Conservation (phyloP, 345 rosid species). For the Conringia planisiliqua region DNA sequence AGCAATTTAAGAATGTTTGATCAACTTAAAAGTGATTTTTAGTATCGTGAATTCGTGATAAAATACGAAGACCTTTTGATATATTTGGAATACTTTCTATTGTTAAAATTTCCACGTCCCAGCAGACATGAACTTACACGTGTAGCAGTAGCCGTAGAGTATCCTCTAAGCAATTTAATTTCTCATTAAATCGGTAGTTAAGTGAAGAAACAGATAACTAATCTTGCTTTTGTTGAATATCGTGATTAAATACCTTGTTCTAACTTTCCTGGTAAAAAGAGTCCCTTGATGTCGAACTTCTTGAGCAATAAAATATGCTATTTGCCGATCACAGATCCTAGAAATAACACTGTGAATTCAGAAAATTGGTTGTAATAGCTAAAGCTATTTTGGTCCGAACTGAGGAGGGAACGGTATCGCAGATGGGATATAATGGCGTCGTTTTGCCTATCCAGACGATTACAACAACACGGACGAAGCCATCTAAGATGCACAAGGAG, state of each 20-base stretch:
- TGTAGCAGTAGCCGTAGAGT: not conserved
- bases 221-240: not conserved
- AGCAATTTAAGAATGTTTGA: too few relatives aligned
- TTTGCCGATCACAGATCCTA: not conserved
- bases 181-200: not conserved
- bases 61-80: not conserved
- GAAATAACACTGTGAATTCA: not conserved
- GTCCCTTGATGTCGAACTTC: not conserved
- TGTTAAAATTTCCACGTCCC: not conserved
- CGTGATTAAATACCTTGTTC: not conserved
- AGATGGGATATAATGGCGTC: conserved; percentile 40
- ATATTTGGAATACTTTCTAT: not conserved
- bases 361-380: conserved; percentile 47
- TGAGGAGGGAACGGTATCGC: not conserved
- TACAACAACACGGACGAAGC: conserved; percentile 40
- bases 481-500: conserved; percentile 64
- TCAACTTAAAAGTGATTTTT: too few relatives aligned
- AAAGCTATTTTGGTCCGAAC: conserved; percentile 34
- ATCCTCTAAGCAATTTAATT: not conserved
- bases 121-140: not conserved
- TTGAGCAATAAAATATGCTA: not conserved
- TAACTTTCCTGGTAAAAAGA: not conserved
- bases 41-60: too few relatives aligned
- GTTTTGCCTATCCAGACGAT: conserved; percentile 38
- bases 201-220: conserved; percentile 20